Evolutionary conservation across 2,329 filamentous ascomycete genomes (phyloP).

Genomic region (Penicillium sp.): DNA sequence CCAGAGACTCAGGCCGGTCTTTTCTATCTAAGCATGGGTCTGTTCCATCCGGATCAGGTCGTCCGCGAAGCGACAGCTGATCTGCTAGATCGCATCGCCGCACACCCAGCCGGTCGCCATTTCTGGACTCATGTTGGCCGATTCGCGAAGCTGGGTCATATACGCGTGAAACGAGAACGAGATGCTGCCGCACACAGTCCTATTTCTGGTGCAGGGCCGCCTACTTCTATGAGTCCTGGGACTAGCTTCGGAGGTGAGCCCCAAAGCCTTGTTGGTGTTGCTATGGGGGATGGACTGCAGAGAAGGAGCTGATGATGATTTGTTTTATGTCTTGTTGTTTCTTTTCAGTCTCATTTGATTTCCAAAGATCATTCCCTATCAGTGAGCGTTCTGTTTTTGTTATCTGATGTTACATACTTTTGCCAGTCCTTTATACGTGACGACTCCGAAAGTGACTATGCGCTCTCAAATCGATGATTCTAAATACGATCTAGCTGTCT

Average conservation of each 20-base stretch:
- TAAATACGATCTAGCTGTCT: neutral
- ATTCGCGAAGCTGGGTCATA: constrained; percentile 84
- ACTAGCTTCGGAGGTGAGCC: constrained; percentile 31
- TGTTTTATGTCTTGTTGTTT: neutral
- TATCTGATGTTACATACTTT: neutral
- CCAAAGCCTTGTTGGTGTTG: constrained; percentile 39
- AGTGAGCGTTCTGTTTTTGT: constrained; percentile 3
- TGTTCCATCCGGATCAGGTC: constrained; percentile 84
- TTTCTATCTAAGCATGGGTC: constrained; percentile 84
- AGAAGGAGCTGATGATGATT: constrained; percentile 26
- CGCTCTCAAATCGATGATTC: neutral
- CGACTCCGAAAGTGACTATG: neutral
- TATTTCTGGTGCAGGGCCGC: constrained; percentile 21
- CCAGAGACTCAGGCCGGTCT: constrained; percentile 84
- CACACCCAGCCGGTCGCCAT: constrained; percentile 87
- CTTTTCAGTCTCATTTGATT: neutral
- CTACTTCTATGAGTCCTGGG: constrained; percentile 11
- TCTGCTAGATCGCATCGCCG: constrained; percentile 75
- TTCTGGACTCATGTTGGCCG: constrained; percentile 86
- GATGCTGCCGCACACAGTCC: constrained; percentile 33
- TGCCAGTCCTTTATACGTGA: neutral
- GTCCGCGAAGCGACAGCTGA: constrained; percentile 76
- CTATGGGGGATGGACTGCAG: constrained; percentile 30
- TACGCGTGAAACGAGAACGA: constrained; percentile 69
- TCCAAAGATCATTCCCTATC: neutral